phyloP scores from a whole-genome alignment of 2,329 filamentous ascomycete species.

The Penicillium janthinellum region DNA sequence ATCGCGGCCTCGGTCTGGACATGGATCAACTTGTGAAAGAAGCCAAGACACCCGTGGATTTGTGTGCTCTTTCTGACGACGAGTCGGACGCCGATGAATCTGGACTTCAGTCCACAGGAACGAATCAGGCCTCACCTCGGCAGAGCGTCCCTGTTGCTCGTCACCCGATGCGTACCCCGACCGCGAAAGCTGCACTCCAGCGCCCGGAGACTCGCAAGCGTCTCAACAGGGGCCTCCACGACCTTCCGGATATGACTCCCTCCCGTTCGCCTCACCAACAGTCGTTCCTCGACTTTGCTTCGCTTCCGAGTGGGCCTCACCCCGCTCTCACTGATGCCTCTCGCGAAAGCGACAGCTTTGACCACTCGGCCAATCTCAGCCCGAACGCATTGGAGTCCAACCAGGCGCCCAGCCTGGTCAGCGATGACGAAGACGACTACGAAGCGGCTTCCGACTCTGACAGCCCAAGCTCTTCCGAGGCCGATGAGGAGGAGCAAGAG shows the following conservation, averaged over 20 bases:
- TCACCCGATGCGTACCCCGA: slow-evolving; percentile 60
- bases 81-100: slow-evolving; percentile 41
- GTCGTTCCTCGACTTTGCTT: slow-evolving; percentile 27
- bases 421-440: slow-evolving; percentile 73
- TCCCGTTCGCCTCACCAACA: slow-evolving; percentile 34
- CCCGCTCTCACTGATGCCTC: slow-evolving; percentile 15
- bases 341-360: slow-evolving; percentile 52
- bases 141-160: slow-evolving; percentile 35
- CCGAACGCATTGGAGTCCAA: slow-evolving; percentile 71
- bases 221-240: slow-evolving; percentile 41
- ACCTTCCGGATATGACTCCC: slow-evolving; percentile 45
- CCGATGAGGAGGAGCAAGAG: slow-evolving; percentile 57
- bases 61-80: slow-evolving; percentile 44
- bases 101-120: slow-evolving; percentile 24
- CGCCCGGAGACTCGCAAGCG: slow-evolving; percentile 64
- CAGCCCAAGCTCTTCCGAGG: slow-evolving; percentile 52
- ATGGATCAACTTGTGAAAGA: slow-evolving; percentile 61
- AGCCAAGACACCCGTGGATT: slow-evolving; percentile 48
- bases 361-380: slow-evolving; percentile 59
- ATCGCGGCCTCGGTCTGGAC: slow-evolving; percentile 63
- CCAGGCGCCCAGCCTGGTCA: slow-evolving; percentile 76
- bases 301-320: slow-evolving; percentile 48
- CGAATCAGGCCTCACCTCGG: slow-evolving; percentile 22
- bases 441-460: slow-evolving; percentile 67
- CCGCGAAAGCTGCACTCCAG: slow-evolving; percentile 53